Base-by-base conservation (phyloP, 2,329 filamentous ascomycete species). In the Bipolaris sorokiniana region DNA sequence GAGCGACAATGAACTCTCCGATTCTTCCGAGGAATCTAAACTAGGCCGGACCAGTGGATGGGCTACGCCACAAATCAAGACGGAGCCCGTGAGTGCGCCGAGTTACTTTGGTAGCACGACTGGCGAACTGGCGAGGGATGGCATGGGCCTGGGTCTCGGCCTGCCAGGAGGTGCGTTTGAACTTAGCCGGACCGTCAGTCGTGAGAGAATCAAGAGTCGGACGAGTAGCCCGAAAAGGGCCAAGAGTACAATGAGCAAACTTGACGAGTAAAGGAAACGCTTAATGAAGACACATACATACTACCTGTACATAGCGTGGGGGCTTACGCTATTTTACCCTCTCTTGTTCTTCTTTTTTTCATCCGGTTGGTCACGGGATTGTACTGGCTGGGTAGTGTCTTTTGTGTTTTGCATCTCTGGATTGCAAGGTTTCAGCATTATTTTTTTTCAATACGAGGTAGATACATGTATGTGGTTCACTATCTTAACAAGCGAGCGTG, bases 171-270 rank as follows among this genome's bases (percentile, higher is more conserved):
- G 54, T 36, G 70, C 57, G 11, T 71, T 73, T 51, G 84, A 86
- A 62, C 88, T 91, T 51, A 85, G 92, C 2, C 82, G 94, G 64
- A 96, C 91, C 0, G 94, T 97, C 72, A 96, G 92, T 72, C 83
- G 92, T 51, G 95, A 98, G 72, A 83, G 91, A 56, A 77, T 97
- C 9, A 85, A 74, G 79, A 82, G 80, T 67, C 67, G 80, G 15
- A 72, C 77, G 48, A 78, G 73, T 18, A 83, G 80, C 66, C 84
- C 84, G 11, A 81, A 79, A 47, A 79, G 81, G 49, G 61, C 28
- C 42, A 51, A 59, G 20, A 44, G 20, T 48, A 59, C 51, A n/a
- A 63, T 66, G 60, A 55, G 49, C 15, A 62, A 57, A 54, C 22
- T 67, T 42, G 65, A 69, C 15, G 64, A 68, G 40, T 68, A 31